These are phyloP conservation scores for Barnettozyma populi DNA, from an alignment of 805 yeast genomes.

Conservation along the genomic window DNA sequence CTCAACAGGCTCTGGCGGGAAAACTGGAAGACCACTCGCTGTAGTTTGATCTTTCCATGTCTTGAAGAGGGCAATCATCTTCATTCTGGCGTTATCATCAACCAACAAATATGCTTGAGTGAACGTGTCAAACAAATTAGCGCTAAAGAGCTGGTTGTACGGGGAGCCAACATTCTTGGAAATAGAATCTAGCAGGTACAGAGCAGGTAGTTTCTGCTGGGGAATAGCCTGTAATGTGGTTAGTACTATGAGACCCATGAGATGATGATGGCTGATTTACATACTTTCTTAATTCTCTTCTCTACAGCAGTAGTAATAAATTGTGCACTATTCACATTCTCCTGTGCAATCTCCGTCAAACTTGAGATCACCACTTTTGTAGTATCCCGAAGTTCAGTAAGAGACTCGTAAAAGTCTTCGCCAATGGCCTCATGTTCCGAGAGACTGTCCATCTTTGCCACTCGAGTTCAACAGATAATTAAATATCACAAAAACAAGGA, in stretches of 20 bases:
- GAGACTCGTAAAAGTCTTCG: slow-evolving; percentile 63
- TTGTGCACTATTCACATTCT: slow-evolving; percentile 70
- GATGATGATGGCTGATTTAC: slow-evolving; percentile 12
- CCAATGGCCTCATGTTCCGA: slow-evolving; percentile 25
- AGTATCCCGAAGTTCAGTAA: slow-evolving; percentile 77
- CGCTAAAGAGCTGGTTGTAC: slow-evolving; percentile 72
- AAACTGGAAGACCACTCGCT: slow-evolving; percentile 61
- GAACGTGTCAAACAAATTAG: slow-evolving; percentile 63
- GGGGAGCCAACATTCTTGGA: slow-evolving; percentile 90
- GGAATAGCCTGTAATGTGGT: slow-evolving; percentile 51
- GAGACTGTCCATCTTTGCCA: neutral
- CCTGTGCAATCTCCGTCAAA: slow-evolving; percentile 81
- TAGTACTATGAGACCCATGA: slow-evolving; percentile 3
- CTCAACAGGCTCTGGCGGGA: slow-evolving; percentile 63
- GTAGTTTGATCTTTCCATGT: slow-evolving; percentile 77
- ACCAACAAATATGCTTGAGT: slow-evolving; percentile 75
- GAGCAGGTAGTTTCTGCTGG: slow-evolving; percentile 72
- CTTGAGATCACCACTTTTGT: slow-evolving; percentile 86
- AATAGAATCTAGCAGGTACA: slow-evolving; percentile 85
- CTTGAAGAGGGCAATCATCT: slow-evolving; percentile 70
- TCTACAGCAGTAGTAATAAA: slow-evolving; percentile 74
- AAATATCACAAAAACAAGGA: neutral
- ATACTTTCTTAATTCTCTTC: slow-evolving; percentile 57
- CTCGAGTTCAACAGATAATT: neutral
- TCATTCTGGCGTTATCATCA: slow-evolving; percentile 66